Base-by-base conservation (phyloP, 345 rosid genomes). In the Aurinia saxatilis region DNA sequence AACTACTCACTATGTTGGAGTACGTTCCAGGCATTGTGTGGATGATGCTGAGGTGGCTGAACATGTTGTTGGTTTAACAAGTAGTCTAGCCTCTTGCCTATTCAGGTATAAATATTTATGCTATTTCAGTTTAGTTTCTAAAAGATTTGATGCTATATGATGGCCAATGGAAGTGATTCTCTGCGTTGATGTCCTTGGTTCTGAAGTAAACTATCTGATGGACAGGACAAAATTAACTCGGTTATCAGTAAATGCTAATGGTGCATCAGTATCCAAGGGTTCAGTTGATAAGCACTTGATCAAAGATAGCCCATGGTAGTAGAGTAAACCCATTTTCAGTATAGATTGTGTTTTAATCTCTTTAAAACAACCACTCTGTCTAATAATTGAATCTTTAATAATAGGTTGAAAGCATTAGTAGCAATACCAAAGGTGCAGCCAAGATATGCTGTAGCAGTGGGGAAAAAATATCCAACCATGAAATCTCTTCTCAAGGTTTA, bases 401-500 rank as follows among this genome's bases (percentile, higher is more conserved):
- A 65, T 80, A 93, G 99, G 97, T 77, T 90, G 66, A 93, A 87
- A 78, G 96, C 95, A 9, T 79, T 90, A 78, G 83, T 90, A 54
- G 84, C 95, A 23, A 84, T 93, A 39, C 99, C 97, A 50, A 93
- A 93, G 83, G 97, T 92, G 55, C 98, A 92, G 73, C 97, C 98
- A 19, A 83, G 95, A 64, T 87, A 78, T 58, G 97, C 96, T 2
- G 38, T 89, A 60, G 88, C 98, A 37, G 84, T 89, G 69, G 74
- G 84, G 89, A 87, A 81, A 77, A 82, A 82, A 79, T 89, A 92
- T 65, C 97, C 97, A 10, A 81, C 97, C 11, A 85, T 89, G 98
- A 93, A 80, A 78, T 82, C 99, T 58, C 96, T 93, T 59, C 76
- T 93, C 75, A 79, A 67, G 11, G 83, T 76, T 55, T 87, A 90